phyloP scores from a whole-genome alignment of 768 basidiomycete species.

The Leccinum arenicola region DNA sequence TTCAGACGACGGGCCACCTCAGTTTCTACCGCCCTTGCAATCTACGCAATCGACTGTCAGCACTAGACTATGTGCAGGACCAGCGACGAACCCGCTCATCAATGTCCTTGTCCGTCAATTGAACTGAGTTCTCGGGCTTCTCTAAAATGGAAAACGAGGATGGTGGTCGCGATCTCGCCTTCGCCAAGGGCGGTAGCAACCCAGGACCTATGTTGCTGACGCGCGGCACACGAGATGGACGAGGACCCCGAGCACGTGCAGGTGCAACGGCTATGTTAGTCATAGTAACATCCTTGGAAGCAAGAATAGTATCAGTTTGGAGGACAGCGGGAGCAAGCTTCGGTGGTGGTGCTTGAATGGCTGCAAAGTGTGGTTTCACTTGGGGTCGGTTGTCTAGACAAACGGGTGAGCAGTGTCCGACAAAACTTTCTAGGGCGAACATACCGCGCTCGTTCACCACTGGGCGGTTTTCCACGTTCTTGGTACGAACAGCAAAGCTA shows the following conservation, averaged over 20 bases:
- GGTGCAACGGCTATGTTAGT: conserved; percentile 11
- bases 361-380: conserved; percentile 65
- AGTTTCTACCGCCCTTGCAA: conserved; percentile 69
- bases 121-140: conserved; percentile 15
- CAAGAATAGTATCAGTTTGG: conserved; percentile 38
- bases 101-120: conserved; percentile 66
- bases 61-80: not conserved
- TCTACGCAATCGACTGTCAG: conserved; percentile 38
- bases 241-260: conserved; percentile 24
- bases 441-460: conserved; percentile 74
- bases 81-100: conserved; percentile 55
- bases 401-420: not conserved
- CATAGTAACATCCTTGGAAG: conserved; percentile 6
- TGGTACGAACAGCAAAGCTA: conserved; percentile 80
- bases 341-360: conserved; percentile 46
- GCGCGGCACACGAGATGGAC: conserved; percentile 32
- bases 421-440: conserved; percentile 12
- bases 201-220: conserved; percentile 29
- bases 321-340: conserved; percentile 46
- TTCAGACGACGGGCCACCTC: conserved; percentile 69
- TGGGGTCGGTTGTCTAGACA: conserved; percentile 53
- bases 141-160: conserved; percentile 12
- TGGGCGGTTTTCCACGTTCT: conserved; percentile 83
- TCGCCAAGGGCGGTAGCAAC: conserved; percentile 23
- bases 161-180: conserved; percentile 18